phyloP scores from a whole-genome alignment of 2,329 filamentous ascomycete species.

The Pezicula radicicola region DNA sequence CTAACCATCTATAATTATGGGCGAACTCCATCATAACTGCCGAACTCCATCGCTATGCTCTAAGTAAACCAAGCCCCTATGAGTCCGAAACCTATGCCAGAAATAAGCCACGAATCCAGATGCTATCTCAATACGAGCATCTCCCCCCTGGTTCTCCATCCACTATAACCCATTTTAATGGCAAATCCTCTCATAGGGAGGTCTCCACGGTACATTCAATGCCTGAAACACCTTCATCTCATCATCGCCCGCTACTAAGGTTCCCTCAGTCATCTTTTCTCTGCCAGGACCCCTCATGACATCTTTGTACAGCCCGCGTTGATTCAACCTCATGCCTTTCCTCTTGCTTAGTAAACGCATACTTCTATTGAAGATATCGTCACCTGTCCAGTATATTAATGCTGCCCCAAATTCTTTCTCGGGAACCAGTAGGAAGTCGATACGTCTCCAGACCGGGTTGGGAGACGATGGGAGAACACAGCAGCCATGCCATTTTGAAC shows the following conservation, averaged over 20 bases:
- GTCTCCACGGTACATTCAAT: constrained; percentile 80
- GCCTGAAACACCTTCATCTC: constrained; percentile 80
- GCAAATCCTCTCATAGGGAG: constrained; percentile 73
- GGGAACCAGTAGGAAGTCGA: constrained; percentile 84
- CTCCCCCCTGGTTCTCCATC: no score
- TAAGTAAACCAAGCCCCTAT: background rate
- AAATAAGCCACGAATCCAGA: background rate
- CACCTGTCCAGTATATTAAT: constrained; percentile 92
- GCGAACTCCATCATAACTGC: background rate
- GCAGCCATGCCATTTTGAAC: constrained; percentile 87
- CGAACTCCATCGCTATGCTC: background rate
- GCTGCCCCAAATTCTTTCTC: constrained; percentile 78
- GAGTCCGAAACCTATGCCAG: no score
- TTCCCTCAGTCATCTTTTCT: constrained; percentile 63
- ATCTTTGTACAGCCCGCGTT: constrained; percentile 73
- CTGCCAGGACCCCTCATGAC: constrained; percentile 58
- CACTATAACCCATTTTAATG: constrained; percentile 29
- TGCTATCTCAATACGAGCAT: background rate
- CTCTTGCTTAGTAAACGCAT: constrained; percentile 75
- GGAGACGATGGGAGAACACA: constrained; percentile 61
- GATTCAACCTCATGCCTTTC: constrained; percentile 82
- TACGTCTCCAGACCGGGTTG: constrained; percentile 65
- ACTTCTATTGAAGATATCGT: constrained; percentile 91
- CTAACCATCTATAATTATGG: no score
- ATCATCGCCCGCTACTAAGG: constrained; percentile 68